Evolutionary conservation across 2,329 filamentous ascomycete species (phyloP), one percentile per base, ranked within the genome.

Genomic region (Botrytis cinerea): DNA sequence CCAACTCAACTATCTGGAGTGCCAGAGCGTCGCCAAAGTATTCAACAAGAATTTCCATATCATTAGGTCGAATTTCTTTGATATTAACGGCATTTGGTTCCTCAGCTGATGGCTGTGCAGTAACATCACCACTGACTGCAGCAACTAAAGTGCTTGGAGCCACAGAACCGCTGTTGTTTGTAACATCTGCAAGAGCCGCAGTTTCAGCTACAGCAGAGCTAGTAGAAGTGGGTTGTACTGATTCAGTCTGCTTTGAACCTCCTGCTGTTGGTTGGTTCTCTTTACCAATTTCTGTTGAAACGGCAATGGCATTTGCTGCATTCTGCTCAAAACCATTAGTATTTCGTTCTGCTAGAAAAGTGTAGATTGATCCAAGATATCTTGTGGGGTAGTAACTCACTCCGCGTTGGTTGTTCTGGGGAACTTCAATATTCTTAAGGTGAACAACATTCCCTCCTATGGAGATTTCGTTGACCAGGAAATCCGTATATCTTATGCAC

Each of bases 391-490:
- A 28, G 32, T 48, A 43, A 62, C 60, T 51, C 25, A 64, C 60
- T 74, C 35, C 35, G 18, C 22, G 38, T 4, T 69, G 54, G 45
- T 72, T 46, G 20, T 16, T 48, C 22, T 73, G 73, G 35, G 77
- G 74, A 54, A 75, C 76, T 40, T 78, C 51, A 45, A 78, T 77
- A 72, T 84, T 85, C 68, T 82, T 85, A 73, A 93, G 83, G 82
- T 92, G 90, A 72, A 91, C 80, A 40, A 93, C 90, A 75, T 87
- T 81, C 43, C 91, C 91, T 78, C 87, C 86, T 4, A 87, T 86
- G 14, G 87, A 81, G 75, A 93, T 91, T 81, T 93, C 91, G 78
- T 93, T 92, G 78, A 93, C 91, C 77, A 92, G 80, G 80, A 93
- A 93, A 80, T 93, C 91, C 14, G 90, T 92, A 80, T 93, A 93